Percentiles rank a stretch among this genome's conserved stretches.
These are phyloP conservation scores for Boletus huronensis DNA, from an alignment of 768 basidiomycete genomes.

Conservation along the genomic window DNA sequence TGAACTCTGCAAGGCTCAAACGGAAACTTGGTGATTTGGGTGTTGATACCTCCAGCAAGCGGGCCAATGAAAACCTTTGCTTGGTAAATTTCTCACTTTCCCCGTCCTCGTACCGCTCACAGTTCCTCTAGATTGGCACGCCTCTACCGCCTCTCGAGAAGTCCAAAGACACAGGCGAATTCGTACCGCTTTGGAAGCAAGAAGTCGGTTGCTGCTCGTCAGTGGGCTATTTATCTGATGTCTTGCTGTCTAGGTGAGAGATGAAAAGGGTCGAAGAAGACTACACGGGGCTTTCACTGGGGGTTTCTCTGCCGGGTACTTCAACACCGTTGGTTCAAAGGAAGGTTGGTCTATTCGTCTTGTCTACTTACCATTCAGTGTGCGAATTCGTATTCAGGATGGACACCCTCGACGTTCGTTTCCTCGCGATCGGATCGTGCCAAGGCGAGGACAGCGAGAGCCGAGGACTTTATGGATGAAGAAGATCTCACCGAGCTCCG, in stretches of 20 bases:
- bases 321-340: constrained; percentile 92
- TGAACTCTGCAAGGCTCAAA: constrained; percentile 62
- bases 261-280: constrained; percentile 88
- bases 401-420: constrained; percentile 89
- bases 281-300: constrained; percentile 99
- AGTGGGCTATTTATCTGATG: constrained; percentile 20
- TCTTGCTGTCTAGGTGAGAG: constrained; percentile 58
- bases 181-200: constrained; percentile 97
- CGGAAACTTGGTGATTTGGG: constrained; percentile 82
- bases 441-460: constrained; percentile 52
- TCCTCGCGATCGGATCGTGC: constrained; percentile 81
- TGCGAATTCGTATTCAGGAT: constrained; percentile 55
- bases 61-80: constrained; percentile 82
- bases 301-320: constrained; percentile 97
- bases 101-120: background rate
- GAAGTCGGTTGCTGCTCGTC: constrained; percentile 53
- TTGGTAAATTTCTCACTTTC: constrained; percentile 44
- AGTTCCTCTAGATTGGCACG: constrained; percentile 74
- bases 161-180: constrained; percentile 87
- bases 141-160: constrained; percentile 94
- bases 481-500: constrained; percentile 86
- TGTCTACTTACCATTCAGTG: background rate
- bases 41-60: constrained; percentile 64
- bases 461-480: constrained; percentile 99
- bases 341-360: constrained; percentile 59